Conservation (phyloP, 1,284 basidiomycete genomes). For the Bjerkandera adusta region DNA sequence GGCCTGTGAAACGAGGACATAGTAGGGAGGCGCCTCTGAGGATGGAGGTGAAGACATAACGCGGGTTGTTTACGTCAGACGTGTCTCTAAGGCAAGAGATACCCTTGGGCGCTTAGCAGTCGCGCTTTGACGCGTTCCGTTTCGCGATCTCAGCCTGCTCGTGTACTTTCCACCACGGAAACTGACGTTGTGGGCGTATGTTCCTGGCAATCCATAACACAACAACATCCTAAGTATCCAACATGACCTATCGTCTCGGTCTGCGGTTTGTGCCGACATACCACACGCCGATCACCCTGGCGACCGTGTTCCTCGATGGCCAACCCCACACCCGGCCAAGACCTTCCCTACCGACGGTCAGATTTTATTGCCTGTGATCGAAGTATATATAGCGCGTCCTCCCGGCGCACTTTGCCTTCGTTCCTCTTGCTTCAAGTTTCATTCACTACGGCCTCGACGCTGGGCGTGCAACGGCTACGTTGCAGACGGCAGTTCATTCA, state of each 20-base stretch:
- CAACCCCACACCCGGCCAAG: not conserved
- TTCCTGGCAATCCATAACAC: too few relatives aligned
- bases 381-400: slow-evolving; percentile 3
- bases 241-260: too few relatives aligned
- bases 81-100: too few relatives aligned
- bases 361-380: not conserved
- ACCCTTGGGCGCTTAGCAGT: too few relatives aligned
- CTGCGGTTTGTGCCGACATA: too few relatives aligned
- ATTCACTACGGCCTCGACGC: slow-evolving; percentile 16
- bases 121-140: too few relatives aligned
- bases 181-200: too few relatives aligned
- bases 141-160: too few relatives aligned
- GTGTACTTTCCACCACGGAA: too few relatives aligned
- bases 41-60: slow-evolving; percentile 9
- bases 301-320: slow-evolving; percentile 2
- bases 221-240: too few relatives aligned
- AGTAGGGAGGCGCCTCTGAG: slow-evolving; percentile 44
- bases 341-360: slow-evolving; percentile 9
- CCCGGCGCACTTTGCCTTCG: slow-evolving; percentile 20
- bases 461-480: slow-evolving; percentile 16
- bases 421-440: slow-evolving; percentile 10
- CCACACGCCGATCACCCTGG: too few relatives aligned
- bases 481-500: slow-evolving; percentile 15
- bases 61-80: too few relatives aligned
- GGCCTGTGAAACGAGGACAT: slow-evolving; percentile 57